phyloP scores from a whole-genome alignment of 2,329 filamentous ascomycete species.

The Balansia obtecta region DNA sequence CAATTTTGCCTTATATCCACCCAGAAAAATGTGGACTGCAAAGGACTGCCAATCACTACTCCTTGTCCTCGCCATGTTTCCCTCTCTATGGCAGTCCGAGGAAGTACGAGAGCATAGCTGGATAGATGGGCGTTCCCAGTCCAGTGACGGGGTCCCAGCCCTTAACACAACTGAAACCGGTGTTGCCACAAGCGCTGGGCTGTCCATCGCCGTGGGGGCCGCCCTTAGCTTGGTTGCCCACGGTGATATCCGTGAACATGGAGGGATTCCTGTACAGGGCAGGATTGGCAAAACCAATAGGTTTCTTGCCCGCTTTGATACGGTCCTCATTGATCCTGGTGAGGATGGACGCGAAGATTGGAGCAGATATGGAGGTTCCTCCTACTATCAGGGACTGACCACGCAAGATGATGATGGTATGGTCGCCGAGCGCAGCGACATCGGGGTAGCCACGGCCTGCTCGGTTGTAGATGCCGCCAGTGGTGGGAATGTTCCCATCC shows the following conservation, averaged over 20 bases:
- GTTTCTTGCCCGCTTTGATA: conserved; percentile 20
- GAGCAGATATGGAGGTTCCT: conserved; percentile 10
- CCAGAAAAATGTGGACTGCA: too few species aligned
- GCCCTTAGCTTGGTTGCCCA: conserved; percentile 10
- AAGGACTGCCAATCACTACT: too few species aligned
- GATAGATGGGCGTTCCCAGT: conserved; percentile 10
- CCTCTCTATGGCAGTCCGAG: neutral
- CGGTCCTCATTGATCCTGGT: conserved; percentile 11
- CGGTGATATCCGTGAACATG: conserved; percentile 11
- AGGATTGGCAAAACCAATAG: conserved; percentile 22
- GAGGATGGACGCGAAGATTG: conserved; percentile 10
- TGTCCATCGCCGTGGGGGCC: conserved; percentile 4
- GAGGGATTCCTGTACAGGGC: conserved; percentile 11
- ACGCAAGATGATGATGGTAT: conserved; percentile 26
- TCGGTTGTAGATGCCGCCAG: conserved; percentile 27
- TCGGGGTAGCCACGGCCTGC: conserved; percentile 27
- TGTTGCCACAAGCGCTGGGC: conserved; percentile 10
- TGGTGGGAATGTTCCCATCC: conserved; percentile 6
- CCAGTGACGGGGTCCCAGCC: conserved; percentile 12
- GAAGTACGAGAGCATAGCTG: conserved; percentile 29
- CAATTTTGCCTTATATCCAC: neutral
- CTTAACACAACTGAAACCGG: conserved; percentile 9
- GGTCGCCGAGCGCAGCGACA: conserved; percentile 29
- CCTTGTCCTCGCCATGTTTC: too few species aligned
- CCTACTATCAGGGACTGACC: conserved; percentile 14